phyloP scores from a whole-genome alignment of 2,329 filamentous ascomycete genomes.

The Apiospora rasikravindrae region DNA sequence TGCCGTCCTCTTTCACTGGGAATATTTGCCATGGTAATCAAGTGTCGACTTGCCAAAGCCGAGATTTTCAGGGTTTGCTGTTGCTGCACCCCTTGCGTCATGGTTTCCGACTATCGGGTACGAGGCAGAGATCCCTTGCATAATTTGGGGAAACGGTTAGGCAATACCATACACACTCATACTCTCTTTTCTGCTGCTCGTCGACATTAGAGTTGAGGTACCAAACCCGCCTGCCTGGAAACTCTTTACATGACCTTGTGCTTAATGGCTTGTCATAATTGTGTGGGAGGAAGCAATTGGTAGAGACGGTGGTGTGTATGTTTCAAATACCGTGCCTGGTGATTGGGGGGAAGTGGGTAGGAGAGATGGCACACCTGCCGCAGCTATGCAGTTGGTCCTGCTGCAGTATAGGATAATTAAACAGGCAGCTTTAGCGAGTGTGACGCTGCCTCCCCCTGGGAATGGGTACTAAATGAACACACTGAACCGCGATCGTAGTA shows the following conservation, averaged over 20 bases:
- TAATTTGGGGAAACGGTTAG: background rate
- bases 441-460: background rate
- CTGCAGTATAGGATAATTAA: background rate
- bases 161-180: background rate
- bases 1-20: background rate
- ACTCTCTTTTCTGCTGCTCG: background rate
- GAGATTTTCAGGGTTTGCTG: background rate
- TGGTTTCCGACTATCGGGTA: background rate
- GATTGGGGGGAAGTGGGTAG: background rate
- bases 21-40: background rate
- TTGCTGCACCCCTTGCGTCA: background rate
- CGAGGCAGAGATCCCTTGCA: background rate
- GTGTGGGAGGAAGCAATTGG: background rate
- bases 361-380: background rate
- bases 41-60: background rate
- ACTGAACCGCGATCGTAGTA: background rate
- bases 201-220: background rate
- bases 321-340: background rate
- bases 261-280: background rate
- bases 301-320: background rate
- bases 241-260: background rate
- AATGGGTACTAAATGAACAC: background rate
- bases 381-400: background rate
- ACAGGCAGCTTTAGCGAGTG: conserved; percentile 3
- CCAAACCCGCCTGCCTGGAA: background rate